Evolutionary conservation across 306 rosid species (phyloP), one percentile per base, ranked within the genome.

Genomic region (Cercis canadensis): DNA sequence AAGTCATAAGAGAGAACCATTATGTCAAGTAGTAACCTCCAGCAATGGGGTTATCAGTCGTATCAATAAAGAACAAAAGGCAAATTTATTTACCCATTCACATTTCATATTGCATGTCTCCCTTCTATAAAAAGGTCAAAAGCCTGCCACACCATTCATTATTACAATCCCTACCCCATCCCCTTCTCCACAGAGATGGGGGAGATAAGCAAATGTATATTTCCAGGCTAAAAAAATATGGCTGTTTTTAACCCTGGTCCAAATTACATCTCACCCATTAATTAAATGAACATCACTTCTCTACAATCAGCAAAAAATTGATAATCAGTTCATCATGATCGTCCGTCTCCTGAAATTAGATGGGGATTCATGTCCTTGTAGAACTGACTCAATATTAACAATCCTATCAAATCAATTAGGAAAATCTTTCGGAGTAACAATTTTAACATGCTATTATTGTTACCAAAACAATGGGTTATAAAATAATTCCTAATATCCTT

Each of bases 131-230:
- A 6, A 15, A 29, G 7, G 16, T 37, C 58, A 47, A 69, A 46
- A 24, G 21, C 11, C 13, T 46, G 11, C 18, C 58, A 8, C 63
- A 62, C 18, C 46, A 50, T 51, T 54, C 8, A 33, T 33, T 53
- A 44, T 54, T 54, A 63, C 3, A 4, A 34, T 41, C 9, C 19
- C 15, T 40, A 57, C 13, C 29, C 45, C 32, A 73, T 41, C 31
- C 41, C 1, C 43, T 31, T 51, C 33, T 11, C 61, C 13, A 60
- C n/a, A 61, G 6, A 8, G 43, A 52, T 16, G 41, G 24, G 14
- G n/a, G n/a, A n/a, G 17, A 66, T 14, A 58, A 11, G 32, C 10
- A 75, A 29, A 61, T 57, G n/a, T 15, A 41, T 18, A 72, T 69
- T 41, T 53, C n/a, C n/a, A n/a, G n/a, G n/a, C n/a, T n/a, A n/a